A percentile compares a stretch with the other conserved stretches of the same genome.
Conservation (phyloP, 2,329 filamentous ascomycete genomes). For the Colletotrichum sp. region DNA sequence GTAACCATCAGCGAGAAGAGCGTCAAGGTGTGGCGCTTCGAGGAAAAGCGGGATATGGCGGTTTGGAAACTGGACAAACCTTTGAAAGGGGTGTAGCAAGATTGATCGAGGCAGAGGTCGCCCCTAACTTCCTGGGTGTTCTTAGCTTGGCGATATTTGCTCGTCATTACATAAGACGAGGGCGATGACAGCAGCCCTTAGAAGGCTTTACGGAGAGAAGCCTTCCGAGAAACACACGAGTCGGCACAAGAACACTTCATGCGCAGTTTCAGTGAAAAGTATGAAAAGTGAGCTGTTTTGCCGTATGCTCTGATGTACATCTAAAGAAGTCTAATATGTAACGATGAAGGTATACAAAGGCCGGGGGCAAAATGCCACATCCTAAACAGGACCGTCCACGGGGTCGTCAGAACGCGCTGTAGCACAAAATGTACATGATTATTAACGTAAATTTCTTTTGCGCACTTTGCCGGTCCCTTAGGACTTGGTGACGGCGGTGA, state of each 20-base stretch:
- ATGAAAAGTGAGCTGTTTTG: background rate
- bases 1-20: background rate
- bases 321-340: background rate
- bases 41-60: constrained; percentile 1
- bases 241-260: background rate
- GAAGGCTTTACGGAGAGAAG: background rate
- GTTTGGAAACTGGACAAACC: background rate
- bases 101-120: accelerated
- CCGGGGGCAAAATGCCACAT: background rate
- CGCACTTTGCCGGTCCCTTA: background rate
- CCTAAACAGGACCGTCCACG: background rate
- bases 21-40: constrained; percentile 8
- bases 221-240: background rate
- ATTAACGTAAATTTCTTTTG: background rate
- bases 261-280: background rate
- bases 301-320: background rate
- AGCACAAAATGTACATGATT: background rate
- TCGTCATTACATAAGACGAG: accelerated
- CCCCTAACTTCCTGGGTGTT: accelerated
- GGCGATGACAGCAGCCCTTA: accelerated
- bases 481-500: constrained; percentile 1
- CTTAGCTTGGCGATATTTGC: background rate
- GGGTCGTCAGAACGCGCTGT: background rate
- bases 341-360: background rate
- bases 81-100: no score